phyloP scores from a whole-genome alignment of 352 stramenopile genomes.

The Pythium dissotocum region DNA sequence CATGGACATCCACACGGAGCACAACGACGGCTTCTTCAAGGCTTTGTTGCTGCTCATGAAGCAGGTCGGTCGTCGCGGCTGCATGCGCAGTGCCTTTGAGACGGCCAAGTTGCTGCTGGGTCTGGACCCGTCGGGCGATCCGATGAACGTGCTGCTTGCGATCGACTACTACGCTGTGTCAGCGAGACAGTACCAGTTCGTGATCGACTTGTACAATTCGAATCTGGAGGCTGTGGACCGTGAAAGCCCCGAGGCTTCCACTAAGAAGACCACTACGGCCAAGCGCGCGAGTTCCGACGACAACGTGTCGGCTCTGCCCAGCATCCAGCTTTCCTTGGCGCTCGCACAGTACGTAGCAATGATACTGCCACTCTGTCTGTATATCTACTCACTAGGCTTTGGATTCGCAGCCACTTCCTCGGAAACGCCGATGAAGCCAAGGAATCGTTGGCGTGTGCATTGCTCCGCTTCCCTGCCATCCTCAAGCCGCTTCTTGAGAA shows the following conservation, averaged over 20 bases:
- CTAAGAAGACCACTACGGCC: background rate
- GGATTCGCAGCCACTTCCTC: constrained; percentile 55
- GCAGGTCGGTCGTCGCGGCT: constrained; percentile 78
- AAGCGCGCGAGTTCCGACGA: constrained; percentile 20
- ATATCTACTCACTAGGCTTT: background rate
- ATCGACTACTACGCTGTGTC: constrained; percentile 87
- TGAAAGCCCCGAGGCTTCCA: constrained; percentile 2
- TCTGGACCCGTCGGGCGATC: constrained; percentile 78
- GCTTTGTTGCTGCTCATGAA: constrained; percentile 83
- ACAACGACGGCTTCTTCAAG: constrained; percentile 78
- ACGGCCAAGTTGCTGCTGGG: constrained; percentile 71
- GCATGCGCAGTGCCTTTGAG: constrained; percentile 85
- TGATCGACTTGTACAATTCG: constrained; percentile 60
- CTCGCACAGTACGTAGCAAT: constrained; percentile 57
- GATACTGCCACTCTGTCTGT: background rate
- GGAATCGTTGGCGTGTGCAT: constrained; percentile 52
- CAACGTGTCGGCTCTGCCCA: constrained; percentile 57
- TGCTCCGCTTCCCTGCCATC: constrained; percentile 71
- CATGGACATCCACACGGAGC: constrained; percentile 78
- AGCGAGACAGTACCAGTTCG: constrained; percentile 77
- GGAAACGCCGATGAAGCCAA: constrained; percentile 60
- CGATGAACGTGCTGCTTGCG: constrained; percentile 76
- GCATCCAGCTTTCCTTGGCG: constrained; percentile 74
- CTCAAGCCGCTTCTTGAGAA: constrained; percentile 78
- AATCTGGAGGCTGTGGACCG: constrained; percentile 68